Percentiles rank a stretch among this genome's conserved stretches.
Evolutionary conservation across 257 asterid genomes (phyloP).

Genomic region (Nicotiana otophora): DNA sequence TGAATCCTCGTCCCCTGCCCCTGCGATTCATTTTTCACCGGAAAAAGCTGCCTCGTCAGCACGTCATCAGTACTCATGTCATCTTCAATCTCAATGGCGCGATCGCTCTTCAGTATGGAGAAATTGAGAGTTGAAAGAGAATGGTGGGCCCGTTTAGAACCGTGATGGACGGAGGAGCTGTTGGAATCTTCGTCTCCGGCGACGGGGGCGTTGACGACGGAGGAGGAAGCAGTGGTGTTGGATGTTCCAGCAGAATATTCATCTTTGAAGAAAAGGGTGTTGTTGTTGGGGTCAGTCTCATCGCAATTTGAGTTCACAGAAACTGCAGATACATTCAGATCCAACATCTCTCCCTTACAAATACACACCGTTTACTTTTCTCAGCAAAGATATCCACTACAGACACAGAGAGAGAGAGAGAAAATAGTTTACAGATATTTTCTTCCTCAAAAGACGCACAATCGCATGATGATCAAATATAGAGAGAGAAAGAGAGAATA

Average conservation of each 20-base stretch:
- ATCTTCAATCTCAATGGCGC: slow-evolving; percentile 33
- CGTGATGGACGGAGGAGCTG: slow-evolving; percentile 32
- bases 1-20: slow-evolving; percentile 6
- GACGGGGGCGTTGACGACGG: slow-evolving; percentile 20
- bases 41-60: slow-evolving; percentile 58
- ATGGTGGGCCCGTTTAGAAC: neutral
- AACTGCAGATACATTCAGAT: slow-evolving; percentile 70
- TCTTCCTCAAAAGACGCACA: neutral
- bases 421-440: slow-evolving; percentile 21
- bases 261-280: neutral
- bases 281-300: slow-evolving; percentile 28
- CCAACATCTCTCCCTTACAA: slow-evolving; percentile 43
- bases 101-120: slow-evolving; percentile 42
- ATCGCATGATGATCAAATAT: neutral
- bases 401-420: neutral
- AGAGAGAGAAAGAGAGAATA: slow-evolving; percentile 6
- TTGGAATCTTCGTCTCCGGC: slow-evolving; percentile 45
- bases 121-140: slow-evolving; percentile 55
- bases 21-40: slow-evolving; percentile 13
- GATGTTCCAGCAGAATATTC: slow-evolving; percentile 46
- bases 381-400: neutral
- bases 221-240: slow-evolving; percentile 48
- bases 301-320: slow-evolving; percentile 34
- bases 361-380: neutral
- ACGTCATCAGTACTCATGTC: slow-evolving; percentile 14